Conservation (phyloP, 495 filamentous ascomycete genomes). For the Penicillium coffeae region DNA sequence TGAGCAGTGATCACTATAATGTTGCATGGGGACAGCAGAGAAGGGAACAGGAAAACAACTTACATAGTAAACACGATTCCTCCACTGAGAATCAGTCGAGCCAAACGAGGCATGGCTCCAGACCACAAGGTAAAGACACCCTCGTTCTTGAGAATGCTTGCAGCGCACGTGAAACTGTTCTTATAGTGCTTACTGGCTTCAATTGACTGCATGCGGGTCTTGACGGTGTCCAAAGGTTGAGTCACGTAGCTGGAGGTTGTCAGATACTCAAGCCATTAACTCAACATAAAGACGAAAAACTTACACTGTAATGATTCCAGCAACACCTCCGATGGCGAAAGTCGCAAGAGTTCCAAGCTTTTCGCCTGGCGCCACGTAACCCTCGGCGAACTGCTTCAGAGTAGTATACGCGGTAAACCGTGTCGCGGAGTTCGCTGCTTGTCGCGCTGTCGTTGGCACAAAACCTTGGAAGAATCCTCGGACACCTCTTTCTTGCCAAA, state of each 20-base stretch:
- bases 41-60: constrained; percentile 17
- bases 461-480: constrained; percentile 96
- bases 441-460: constrained; percentile 88
- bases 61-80: constrained; percentile 98
- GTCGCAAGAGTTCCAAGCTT: constrained; percentile 87
- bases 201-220: constrained; percentile 97
- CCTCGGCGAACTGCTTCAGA: constrained; percentile 84
- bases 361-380: constrained; percentile 90
- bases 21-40: neutral
- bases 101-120: constrained; percentile 82
- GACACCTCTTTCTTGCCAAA: constrained; percentile 80
- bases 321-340: constrained; percentile 85
- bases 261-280: neutral
- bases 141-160: constrained; percentile 81
- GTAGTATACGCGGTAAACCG: constrained; percentile 88
- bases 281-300: constrained; percentile 24
- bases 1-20: constrained; percentile 7
- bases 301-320: constrained; percentile 90
- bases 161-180: constrained; percentile 84
- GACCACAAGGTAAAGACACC: constrained; percentile 91
- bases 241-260: constrained; percentile 52
- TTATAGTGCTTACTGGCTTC: constrained; percentile 80
- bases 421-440: constrained; percentile 89
- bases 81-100: constrained; percentile 79
- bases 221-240: constrained; percentile 91